Evolutionary conservation across 192 early-diverging fungal species (phyloP), one percentile per base, ranked within the genome.

Genomic region (Backusella mclennaniae): DNA sequence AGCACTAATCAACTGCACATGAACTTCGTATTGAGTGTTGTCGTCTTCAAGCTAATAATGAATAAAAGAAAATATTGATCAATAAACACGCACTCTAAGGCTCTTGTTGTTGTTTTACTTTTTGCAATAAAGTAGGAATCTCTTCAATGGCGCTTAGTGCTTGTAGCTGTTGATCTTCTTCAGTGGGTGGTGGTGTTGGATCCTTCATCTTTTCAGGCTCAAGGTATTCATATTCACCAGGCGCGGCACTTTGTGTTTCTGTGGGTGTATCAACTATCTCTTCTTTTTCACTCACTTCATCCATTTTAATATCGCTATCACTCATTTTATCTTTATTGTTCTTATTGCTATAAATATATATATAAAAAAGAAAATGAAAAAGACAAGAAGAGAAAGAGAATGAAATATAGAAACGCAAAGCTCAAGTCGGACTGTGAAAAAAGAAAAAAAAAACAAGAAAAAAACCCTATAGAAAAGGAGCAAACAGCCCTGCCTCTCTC

Each of bases 11-110:
- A 86, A 74, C 17, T 82, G 78, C 17, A 85, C 74, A 42, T 91
- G 90, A 17, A 74, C 52, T 19, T 90, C 85, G 75, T 91, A 93
- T 42, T 88, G 79, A 6, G 39, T 70, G 21, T 53, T 63, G 15
- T 79, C 71, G 39, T 71, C 52, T 29, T 41, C 31, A 11, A 79
- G 41, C 77, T 79, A 44, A 44, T 15, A 42, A 29, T 59, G 23
- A 29, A 6, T 53, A 53, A 8, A 21, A 21, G 1, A 0, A 52
- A 52, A 52, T 3, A 33, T 3, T 33, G n/a, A 53, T n/a, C 0
- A 9, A 12, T 26, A 29, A 15, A 63, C 11, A 4, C 23, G 26
- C 2, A 29, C 21, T 3, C 12, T 4, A 26, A 11, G n/a, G 2
- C 21, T 59, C 23, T 8, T 49, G 19, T 49, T 49, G 5, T n/a